Percentiles rank a stretch among this genome's conserved stretches.
These are phyloP conservation scores for Pleurostoma richardsiae DNA, from an alignment of 2,329 filamentous ascomycete genomes.

Conservation along the genomic window DNA sequence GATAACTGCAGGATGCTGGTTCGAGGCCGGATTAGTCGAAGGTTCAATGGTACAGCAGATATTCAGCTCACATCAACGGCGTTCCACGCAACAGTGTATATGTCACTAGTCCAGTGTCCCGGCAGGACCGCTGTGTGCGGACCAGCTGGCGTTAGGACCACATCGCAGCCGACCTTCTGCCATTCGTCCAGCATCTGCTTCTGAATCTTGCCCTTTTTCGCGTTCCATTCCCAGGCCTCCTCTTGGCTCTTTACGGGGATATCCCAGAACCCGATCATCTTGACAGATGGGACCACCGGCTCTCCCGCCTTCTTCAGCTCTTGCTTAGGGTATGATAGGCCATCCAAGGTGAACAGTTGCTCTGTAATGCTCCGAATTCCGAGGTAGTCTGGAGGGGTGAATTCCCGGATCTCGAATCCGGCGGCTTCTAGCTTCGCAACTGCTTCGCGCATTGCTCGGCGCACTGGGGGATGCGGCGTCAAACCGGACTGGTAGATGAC, in stretches of 20 bases:
- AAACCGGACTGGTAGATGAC: conserved; percentile 20
- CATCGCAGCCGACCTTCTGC: conserved; percentile 22
- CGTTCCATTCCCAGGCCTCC: conserved; percentile 25
- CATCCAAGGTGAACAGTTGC: conserved; percentile 27
- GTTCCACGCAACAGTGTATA: conserved; percentile 24
- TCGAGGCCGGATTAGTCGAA: not conserved
- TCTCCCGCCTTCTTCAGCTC: conserved; percentile 23
- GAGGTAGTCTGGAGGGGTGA: conserved; percentile 21
- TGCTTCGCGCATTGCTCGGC: conserved; percentile 19
- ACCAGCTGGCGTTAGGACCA: conserved; percentile 20
- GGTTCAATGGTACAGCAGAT: not conserved
- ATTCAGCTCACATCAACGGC: not conserved
- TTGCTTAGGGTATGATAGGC: conserved; percentile 24
- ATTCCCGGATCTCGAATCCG: conserved; percentile 21
- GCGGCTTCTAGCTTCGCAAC: conserved; percentile 16
- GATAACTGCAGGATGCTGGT: conserved; percentile 23
- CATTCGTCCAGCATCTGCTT: conserved; percentile 28
- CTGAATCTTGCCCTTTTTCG: conserved; percentile 21
- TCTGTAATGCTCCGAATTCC: conserved; percentile 21
- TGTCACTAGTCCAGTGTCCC: conserved; percentile 24
- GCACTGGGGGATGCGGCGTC: conserved; percentile 21
- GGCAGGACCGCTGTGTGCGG: conserved; percentile 23
- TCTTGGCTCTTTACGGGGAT: conserved; percentile 23
- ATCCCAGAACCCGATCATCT: conserved; percentile 26
- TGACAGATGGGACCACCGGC: conserved; percentile 23